Conservation (phyloP, 768 basidiomycete species). For the Favolaschia claudopus region DNA sequence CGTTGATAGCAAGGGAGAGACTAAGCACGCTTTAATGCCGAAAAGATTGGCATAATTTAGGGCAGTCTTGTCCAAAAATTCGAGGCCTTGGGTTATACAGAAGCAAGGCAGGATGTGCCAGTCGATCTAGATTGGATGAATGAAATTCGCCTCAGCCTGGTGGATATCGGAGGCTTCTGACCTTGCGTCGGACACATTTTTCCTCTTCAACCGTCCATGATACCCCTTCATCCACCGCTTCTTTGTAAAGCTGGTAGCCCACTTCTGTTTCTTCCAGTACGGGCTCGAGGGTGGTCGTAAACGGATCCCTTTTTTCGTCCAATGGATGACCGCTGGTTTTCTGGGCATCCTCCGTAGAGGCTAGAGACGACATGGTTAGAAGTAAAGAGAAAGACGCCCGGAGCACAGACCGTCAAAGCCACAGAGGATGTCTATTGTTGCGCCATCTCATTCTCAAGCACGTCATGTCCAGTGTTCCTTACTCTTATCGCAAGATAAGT, state of each 20-base stretch:
- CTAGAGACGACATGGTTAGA: slow-evolving; percentile 19
- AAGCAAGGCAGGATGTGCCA: slow-evolving; percentile 37
- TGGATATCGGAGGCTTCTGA: not conserved
- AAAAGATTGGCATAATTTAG: slow-evolving; percentile 37
- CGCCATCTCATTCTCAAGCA: too few relatives aligned
- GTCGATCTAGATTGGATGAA: slow-evolving; percentile 27
- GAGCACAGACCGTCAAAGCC: too few relatives aligned
- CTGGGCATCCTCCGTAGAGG: not conserved
- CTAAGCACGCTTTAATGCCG: slow-evolving; percentile 31
- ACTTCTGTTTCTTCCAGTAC: slow-evolving; percentile 24
- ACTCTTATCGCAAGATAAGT: too few relatives aligned
- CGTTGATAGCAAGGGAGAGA: slow-evolving; percentile 14
- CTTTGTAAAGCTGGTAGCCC: slow-evolving; percentile 23
- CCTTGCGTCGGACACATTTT: slow-evolving; percentile 23
- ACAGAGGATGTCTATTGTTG: too few relatives aligned
- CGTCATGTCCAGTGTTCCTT: too few relatives aligned
- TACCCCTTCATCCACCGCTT: slow-evolving; percentile 14
- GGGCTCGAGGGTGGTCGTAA: slow-evolving; percentile 11
- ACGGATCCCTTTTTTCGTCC: slow-evolving; percentile 1
- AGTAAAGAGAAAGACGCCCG: too few relatives aligned
- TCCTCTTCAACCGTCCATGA: slow-evolving; percentile 22
- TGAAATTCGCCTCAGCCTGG: too few relatives aligned
- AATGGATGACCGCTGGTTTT: not conserved
- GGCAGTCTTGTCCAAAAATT: slow-evolving; percentile 41
- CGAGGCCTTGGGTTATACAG: slow-evolving; percentile 37